A percentile compares a stretch with the other conserved stretches of the same genome.
Conservation (phyloP, 768 basidiomycete genomes). For the Amanita thiersii region DNA sequence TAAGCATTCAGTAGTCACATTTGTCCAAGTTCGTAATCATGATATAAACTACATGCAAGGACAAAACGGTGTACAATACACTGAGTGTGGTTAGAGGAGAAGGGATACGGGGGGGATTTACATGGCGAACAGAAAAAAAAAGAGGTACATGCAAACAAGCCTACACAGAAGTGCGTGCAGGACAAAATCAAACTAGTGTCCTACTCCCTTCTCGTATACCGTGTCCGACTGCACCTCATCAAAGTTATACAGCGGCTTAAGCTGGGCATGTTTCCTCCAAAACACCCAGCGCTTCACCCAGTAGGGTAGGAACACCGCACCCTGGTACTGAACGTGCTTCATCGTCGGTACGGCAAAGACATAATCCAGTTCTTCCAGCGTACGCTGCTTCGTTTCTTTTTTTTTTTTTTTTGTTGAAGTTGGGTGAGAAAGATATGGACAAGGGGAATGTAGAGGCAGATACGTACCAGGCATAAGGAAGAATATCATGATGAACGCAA, state of each 20-base stretch:
- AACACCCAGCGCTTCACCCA: conserved; percentile 41
- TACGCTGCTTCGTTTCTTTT: conserved; percentile 48
- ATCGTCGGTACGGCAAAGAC: conserved; percentile 44
- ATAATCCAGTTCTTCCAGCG: conserved; percentile 42
- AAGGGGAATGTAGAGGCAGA: not conserved
- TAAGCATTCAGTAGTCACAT: too few species aligned
- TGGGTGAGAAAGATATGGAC: not conserved
- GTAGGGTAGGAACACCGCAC: conserved; percentile 37
- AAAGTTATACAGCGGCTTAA: conserved; percentile 44
- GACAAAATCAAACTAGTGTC: conserved; percentile 22
- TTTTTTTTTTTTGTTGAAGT: too few species aligned
- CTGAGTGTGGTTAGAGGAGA: too few species aligned
- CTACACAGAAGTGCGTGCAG: too few species aligned
- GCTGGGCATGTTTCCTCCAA: conserved; percentile 24
- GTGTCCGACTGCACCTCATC: conserved; percentile 39
- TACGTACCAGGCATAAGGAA: conserved; percentile 42
- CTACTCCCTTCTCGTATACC: conserved; percentile 32
- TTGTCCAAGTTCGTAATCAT: too few species aligned
- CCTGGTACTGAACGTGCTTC: conserved; percentile 36
- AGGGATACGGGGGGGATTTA: too few species aligned
- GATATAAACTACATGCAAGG: too few species aligned
- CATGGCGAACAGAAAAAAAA: too few species aligned
- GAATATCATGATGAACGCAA: conserved; percentile 49
- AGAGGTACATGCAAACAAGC: too few species aligned
- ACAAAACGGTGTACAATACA: too few species aligned